Base-by-base conservation (phyloP, 352 stramenopile species). In the Hyaloperonospora brassicae region DNA sequence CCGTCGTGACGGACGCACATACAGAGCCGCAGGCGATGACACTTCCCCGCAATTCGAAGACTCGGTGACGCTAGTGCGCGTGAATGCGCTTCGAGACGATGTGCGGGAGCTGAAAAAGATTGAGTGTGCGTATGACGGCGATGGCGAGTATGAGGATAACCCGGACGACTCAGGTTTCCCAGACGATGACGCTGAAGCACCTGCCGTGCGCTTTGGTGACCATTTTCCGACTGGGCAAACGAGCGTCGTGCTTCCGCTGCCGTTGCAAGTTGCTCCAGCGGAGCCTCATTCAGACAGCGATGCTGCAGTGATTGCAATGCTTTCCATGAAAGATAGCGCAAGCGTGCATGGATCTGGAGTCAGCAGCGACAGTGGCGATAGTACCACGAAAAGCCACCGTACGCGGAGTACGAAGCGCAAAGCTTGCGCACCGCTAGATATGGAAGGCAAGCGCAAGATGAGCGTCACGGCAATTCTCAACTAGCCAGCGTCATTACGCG, bases 381-480 rank as follows among this genome's bases (percentile, higher is more conserved):
- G 64, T 51, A 56, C 61, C 4, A 51, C 63, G 2, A 62, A 77
- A 41, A 57, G 59, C 3, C 55, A 56, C 27, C 59, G 67, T 24
- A 53, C 58, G 9, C 70, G 62, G 5, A 72, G 50, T 34, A 63
- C 66, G 35, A 88, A 86, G 67, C 79, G 81, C 49, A 89, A 91
- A 57, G 81, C 79, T 13, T 85, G 67, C 40, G 74, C 68, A n/a
- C 76, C 76, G 27, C 58, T 89, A 45, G 41, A 70, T 39, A 63
- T 78, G 62, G 66, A 70, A 52, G 57, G 79, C 38, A 92, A 89
- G 73, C 77, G 83, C 62, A 93, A 93, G 64, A 93, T 93, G 84
- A 90, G 81, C 50, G 82, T 93, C 41, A 84, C 84, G 14, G 86
- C 81, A 42, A 91, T 93, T 70, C 74, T 93, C 52, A 93, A 93